Evolutionary conservation across 1,284 basidiomycete genomes (phyloP), one percentile per base, ranked within the genome.

Genomic region (Gymnopus androsaceus): DNA sequence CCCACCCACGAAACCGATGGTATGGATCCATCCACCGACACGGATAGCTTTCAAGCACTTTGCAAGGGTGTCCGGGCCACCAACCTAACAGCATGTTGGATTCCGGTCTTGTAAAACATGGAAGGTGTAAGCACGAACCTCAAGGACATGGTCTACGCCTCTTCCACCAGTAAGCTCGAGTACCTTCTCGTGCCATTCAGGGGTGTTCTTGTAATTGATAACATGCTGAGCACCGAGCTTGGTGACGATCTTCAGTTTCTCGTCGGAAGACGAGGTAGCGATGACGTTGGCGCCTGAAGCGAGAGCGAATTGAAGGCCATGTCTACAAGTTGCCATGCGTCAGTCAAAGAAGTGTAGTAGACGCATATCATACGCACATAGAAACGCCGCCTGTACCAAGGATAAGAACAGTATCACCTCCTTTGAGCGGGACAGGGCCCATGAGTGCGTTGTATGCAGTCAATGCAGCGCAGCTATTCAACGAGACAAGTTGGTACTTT

Each of bases 331-430:
- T 27, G 21, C 15, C 17, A 11, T 34, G 14, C 19, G 9, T n/a
- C 17, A 19, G n/a, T 47, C 15, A 28, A 23, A 44, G n/a, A 5
- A 14, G 28, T 42, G 3, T 38, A 41, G 4, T 17, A n/a, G 19
- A 37, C 8, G 37, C n/a, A 7, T n/a, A 21, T 42, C 6, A 9
- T 3, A 59, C 70, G 28, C 56, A 75, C 72, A 76, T 69, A 1
- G 76, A 77, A 34, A 80, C 77, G 50, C 78, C 79, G 14, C 79
- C 79, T 1, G 77, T 81, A 4, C 80, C 79, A 15, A 74, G 68
- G 4, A 76, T 69, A 15, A 82, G 70, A 28, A 80, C 74, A 0
- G 63, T 67, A 42, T 76, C 73, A n/a, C 73, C 74, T 11, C 66
- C 64, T 55, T 71, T 77, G 54, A 76, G 38, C 4, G 71, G 67